These are phyloP conservation scores for Aspergillus amoenus DNA, from an alignment of 2,329 filamentous ascomycete genomes.

Conservation along the genomic window DNA sequence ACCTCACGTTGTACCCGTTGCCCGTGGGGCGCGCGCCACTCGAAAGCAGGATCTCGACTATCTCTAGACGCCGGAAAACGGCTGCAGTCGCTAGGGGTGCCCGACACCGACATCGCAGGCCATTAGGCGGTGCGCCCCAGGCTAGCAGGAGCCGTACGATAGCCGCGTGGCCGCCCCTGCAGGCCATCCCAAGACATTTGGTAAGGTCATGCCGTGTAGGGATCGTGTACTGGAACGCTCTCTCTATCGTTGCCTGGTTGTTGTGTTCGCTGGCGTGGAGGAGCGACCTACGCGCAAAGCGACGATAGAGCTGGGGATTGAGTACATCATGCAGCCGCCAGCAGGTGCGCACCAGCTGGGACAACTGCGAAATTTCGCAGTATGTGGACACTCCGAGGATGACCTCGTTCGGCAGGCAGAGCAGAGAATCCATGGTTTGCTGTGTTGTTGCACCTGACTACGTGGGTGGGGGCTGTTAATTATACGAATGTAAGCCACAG, in stretches of 20 bases:
- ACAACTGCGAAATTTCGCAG: not conserved
- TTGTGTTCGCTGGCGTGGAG: not conserved
- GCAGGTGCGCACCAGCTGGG: not conserved
- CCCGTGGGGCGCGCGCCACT: not conserved
- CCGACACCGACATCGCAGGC: not conserved
- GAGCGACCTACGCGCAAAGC: not conserved
- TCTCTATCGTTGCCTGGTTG: not conserved
- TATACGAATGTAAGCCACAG: not conserved
- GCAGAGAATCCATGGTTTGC: not conserved
- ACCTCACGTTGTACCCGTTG: not conserved
- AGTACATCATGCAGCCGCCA: not conserved
- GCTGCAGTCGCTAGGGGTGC: not conserved
- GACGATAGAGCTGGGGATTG: not conserved
- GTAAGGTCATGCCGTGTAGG: not conserved
- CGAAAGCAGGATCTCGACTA: not conserved
- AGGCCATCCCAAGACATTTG: not conserved
- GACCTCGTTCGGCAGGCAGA: not conserved
- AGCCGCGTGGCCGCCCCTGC: not conserved
- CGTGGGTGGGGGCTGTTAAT: not conserved
- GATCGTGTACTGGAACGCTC: not conserved
- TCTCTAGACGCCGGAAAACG: not conserved
- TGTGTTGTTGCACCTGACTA: not conserved
- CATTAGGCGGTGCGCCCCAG: not conserved
- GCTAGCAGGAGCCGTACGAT: not conserved
- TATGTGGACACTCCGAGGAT: not conserved